Evolutionary conservation across 805 yeast genomes (phyloP).

Genomic region (Spathaspora passalidarum): DNA sequence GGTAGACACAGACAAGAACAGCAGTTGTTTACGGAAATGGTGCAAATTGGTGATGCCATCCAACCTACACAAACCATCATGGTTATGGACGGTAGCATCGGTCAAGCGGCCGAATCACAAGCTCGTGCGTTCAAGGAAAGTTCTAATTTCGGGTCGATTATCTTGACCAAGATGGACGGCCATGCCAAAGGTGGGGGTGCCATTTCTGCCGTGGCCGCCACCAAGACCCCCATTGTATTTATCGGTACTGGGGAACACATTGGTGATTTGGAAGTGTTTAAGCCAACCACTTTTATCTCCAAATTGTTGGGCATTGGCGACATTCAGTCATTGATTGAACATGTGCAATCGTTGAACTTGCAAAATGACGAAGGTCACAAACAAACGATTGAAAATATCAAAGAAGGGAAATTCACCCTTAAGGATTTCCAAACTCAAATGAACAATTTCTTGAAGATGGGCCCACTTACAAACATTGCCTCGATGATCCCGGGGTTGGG

Average conservation of each 20-base stretch:
- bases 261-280: constrained; percentile 85
- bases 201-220: constrained; percentile 96
- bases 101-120: constrained; percentile 97
- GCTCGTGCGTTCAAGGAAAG: constrained; percentile 92
- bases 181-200: constrained; percentile 99
- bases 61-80: constrained; percentile 94
- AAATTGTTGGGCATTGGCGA: constrained; percentile 94
- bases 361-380: constrained; percentile 67
- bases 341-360: constrained; percentile 80
- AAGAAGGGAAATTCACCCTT: constrained; percentile 91
- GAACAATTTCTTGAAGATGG: constrained; percentile 95
- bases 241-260: constrained; percentile 99
- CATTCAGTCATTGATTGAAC: constrained; percentile 90
- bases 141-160: constrained; percentile 90
- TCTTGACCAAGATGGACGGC: constrained; percentile 95
- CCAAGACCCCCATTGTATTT: constrained; percentile 89
- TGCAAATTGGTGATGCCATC: constrained; percentile 84
- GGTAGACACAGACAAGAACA: constrained; percentile 97
- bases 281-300: constrained; percentile 87
- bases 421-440: constrained; percentile 91
- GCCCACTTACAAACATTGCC: constrained; percentile 91
- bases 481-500: constrained; percentile 93
- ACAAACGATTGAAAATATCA: constrained; percentile 86
- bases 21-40: constrained; percentile 89
- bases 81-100: constrained; percentile 97